These are phyloP conservation scores for Pythium aristosporum DNA, from an alignment of 352 stramenopile genomes.

Conservation along the genomic window DNA sequence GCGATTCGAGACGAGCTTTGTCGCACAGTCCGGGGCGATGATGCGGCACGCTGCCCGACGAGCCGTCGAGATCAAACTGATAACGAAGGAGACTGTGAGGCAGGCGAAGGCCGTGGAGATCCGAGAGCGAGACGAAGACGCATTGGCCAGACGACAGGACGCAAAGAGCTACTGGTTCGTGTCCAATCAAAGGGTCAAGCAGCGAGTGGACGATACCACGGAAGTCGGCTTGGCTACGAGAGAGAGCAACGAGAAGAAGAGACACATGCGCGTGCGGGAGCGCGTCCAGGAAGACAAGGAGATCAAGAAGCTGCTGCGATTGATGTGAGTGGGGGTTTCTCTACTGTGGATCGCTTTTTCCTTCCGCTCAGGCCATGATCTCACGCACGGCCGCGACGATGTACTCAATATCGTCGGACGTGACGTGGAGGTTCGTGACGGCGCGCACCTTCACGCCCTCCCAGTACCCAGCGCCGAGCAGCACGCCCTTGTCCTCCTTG, in stretches of 20 bases:
- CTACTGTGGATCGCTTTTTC: neutral
- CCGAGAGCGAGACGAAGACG: constrained; percentile 37
- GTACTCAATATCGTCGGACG: constrained; percentile 61
- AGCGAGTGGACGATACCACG: constrained; percentile 19
- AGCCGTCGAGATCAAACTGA: constrained; percentile 34
- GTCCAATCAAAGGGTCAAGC: constrained; percentile 50
- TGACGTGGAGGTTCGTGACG: constrained; percentile 79
- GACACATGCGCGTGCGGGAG: constrained; percentile 31
- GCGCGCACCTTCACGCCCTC: constrained; percentile 59
- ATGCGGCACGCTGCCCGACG: constrained; percentile 62
- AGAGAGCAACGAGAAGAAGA: constrained; percentile 18
- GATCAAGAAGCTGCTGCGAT: constrained; percentile 60
- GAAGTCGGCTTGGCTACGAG: constrained; percentile 20
- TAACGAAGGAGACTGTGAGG: constrained; percentile 33
- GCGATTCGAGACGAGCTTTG: constrained; percentile 54
- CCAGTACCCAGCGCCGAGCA: constrained; percentile 61
- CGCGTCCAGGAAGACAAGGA: constrained; percentile 65
- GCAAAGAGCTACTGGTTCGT: constrained; percentile 74
- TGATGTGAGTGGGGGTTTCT: constrained; percentile 35
- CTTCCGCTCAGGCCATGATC: constrained; percentile 43
- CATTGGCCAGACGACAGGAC: constrained; percentile 41
- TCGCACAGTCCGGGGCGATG: constrained; percentile 55
- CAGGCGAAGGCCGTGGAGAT: constrained; percentile 30
- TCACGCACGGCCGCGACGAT: constrained; percentile 50
- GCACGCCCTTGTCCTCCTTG: constrained; percentile 63